phyloP scores from a whole-genome alignment of 495 filamentous ascomycete genomes.

The Neurospora sp. region DNA sequence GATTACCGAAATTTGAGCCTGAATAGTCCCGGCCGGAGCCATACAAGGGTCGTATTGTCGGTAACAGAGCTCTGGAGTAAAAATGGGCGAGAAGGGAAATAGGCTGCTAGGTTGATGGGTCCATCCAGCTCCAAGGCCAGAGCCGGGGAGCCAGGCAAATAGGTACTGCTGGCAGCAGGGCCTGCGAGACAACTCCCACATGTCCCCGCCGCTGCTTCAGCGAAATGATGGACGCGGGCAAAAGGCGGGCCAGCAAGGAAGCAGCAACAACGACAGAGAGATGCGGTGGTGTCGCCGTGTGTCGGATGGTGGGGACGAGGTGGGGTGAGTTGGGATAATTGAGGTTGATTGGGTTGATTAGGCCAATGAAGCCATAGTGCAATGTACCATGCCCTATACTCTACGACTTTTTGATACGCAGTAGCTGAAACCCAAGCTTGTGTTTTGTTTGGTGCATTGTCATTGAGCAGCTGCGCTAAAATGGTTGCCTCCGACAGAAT shows the following conservation, averaged over 20 bases:
- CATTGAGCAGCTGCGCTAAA: not conserved
- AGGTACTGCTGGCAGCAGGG: not conserved
- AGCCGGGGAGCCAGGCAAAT: not conserved
- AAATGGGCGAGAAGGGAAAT: not conserved
- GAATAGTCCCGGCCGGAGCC: not conserved
- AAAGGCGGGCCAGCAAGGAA: not conserved
- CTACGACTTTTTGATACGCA: not conserved
- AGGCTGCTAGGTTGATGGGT: not conserved
- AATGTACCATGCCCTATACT: not conserved
- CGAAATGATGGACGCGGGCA: not conserved
- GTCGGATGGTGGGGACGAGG: not conserved
- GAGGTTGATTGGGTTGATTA: not conserved
- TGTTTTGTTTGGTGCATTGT: not conserved
- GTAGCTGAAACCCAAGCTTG: not conserved
- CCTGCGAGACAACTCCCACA: not conserved
- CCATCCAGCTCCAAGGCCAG: not conserved
- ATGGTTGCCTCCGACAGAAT: not conserved
- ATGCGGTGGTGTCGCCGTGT: not conserved
- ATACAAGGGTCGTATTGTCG: not conserved
- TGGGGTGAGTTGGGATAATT: not conserved
- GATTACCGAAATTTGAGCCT: not conserved
- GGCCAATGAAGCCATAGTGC: not conserved
- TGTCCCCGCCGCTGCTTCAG: not conserved
- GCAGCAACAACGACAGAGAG: not conserved
- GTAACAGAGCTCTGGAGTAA: not conserved